Percentiles rank a stretch among this genome's conserved stretches.
phyloP scores from a whole-genome alignment of 2,329 filamentous ascomycete genomes.

The Stagonosporopsis vannaccii region DNA sequence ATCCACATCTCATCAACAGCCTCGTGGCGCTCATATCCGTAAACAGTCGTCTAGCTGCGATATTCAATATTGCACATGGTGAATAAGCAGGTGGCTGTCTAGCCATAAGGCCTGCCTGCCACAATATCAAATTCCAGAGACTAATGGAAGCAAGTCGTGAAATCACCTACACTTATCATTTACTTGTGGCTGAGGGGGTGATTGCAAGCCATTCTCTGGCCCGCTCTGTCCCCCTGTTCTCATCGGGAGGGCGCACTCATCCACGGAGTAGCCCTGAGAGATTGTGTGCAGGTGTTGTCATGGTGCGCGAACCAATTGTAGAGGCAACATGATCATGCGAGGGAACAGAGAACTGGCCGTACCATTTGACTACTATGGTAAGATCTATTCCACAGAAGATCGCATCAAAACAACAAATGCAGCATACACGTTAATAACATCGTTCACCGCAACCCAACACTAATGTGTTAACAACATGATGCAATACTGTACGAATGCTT shows the following conservation, averaged over 20 bases:
- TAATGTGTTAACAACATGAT: not conserved
- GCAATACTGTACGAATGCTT: not conserved
- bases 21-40: not conserved
- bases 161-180: not conserved
- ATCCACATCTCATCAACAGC: not conserved
- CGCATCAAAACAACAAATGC: not conserved
- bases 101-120: not conserved
- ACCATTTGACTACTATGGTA: not conserved
- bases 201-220: not conserved
- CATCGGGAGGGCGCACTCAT: not conserved
- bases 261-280: not conserved
- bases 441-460: too few species aligned
- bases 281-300: not conserved
- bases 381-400: not conserved
- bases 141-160: not conserved
- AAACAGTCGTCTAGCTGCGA: not conserved
- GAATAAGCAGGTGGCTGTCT: constrained; percentile 3
- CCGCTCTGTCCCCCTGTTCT: not conserved
- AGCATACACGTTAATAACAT: too few species aligned
- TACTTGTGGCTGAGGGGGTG: not conserved
- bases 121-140: not conserved
- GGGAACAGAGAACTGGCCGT: not conserved
- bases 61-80: not conserved
- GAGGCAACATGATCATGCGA: not conserved
- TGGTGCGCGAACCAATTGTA: too few species aligned